Evolutionary conservation across 1,284 basidiomycete species (phyloP), one percentile per base, ranked within the genome.

Genomic region (Gomphus bonarii): DNA sequence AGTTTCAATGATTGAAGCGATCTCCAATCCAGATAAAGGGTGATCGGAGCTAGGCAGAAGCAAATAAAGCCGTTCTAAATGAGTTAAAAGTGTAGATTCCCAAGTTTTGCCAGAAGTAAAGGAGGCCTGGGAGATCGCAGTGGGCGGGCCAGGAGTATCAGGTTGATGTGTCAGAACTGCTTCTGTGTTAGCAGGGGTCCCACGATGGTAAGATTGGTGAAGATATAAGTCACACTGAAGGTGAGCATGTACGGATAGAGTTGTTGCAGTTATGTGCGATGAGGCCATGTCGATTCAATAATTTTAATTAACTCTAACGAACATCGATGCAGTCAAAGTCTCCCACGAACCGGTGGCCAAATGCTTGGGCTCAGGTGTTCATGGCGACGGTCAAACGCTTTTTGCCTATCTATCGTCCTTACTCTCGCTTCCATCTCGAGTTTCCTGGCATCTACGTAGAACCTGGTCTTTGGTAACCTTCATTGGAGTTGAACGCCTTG

Each of bases 101-200:
- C 80, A 82, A 44, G 74, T 70, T 16, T 73, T 64, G 0, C 78
- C 78, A 16, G 79, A 73, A 54, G 68, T 63, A 59, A 70, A 73
- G 16, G 72, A 70, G 16, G 75, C 74, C 57, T 69, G 69, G 25
- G 67, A 59, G 14, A 72, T 58, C 55, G 70, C 69, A 7, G 72
- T 66, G 14, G 64, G 64, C 55, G 55, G 43, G 50, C 60, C 38
- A 54, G 48, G 53, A 22, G 12, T 7, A 33, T 28, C 16, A 6
- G 28, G 7, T 12, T 31, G 11, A 22, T 52, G 43, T 43, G 51
- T 38, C 52, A 36, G 60, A 12, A 53, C 51, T 40, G 57, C 59
- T 7, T 44, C 51, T 25, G 51, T 48, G 47, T 3, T 30, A 22
- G 47, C 7, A 14, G 12, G 25, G 1, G 48, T 12, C 49, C 33